Evolutionary conservation across 2,329 filamentous ascomycete species (phyloP).

Genomic region (Diaporthe batatas): DNA sequence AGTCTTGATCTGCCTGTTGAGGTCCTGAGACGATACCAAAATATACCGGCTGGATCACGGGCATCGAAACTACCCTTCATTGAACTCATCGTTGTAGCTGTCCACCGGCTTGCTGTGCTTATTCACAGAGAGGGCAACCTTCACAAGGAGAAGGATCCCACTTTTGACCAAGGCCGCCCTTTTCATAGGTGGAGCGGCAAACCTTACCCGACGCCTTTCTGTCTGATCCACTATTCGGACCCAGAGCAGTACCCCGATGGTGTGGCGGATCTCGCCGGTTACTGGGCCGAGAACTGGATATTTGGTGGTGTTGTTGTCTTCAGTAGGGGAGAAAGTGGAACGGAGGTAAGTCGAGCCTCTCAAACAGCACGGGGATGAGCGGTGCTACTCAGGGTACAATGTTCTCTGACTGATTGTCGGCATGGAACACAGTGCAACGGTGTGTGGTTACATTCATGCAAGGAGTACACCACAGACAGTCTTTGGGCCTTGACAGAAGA

Average conservation of each 20-base stretch:
- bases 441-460: slow-evolving; percentile 6
- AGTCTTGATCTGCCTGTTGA: not conserved
- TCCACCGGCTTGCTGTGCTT: not conserved
- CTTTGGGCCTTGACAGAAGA: slow-evolving; percentile 1
- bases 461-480: not conserved
- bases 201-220: slow-evolving; percentile 5
- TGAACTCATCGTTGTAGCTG: not conserved
- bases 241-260: not conserved
- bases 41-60: not conserved
- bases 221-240: not conserved
- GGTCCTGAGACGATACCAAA: slow-evolving; percentile 6
- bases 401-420: not conserved
- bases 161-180: not conserved
- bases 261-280: not conserved
- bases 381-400: too few species aligned
- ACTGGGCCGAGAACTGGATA: slow-evolving; percentile 27
- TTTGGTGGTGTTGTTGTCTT: slow-evolving; percentile 20
- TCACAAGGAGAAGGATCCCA: not conserved
- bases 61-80: slow-evolving; percentile 10
- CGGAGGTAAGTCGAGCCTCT: not conserved
- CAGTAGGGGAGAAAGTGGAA: slow-evolving; percentile 3
- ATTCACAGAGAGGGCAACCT: not conserved
- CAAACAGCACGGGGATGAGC: not conserved
- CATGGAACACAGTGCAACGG: slow-evolving; percentile 1
- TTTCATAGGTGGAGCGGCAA: not conserved